A percentile compares a stretch with the other conserved stretches of the same genome.
Conservation (phyloP, 202 grass and related monocot genomes). For the Zoysia matrella region DNA sequence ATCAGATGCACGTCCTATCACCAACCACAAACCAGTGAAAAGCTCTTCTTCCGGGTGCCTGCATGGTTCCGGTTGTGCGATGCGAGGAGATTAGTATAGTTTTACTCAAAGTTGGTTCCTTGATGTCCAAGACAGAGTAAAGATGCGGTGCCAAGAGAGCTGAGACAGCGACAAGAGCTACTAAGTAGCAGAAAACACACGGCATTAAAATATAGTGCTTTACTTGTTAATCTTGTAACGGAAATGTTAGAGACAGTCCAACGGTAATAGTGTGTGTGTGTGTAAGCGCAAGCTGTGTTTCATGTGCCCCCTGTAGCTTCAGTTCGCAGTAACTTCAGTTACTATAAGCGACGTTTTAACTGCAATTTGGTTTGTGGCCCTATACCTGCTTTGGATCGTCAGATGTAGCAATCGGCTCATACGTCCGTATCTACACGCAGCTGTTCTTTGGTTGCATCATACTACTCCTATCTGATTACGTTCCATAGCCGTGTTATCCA, state of each 20-base stretch:
- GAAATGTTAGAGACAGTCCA: background rate
- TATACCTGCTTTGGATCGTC: background rate
- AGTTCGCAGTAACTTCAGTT: slow-evolving; percentile 18
- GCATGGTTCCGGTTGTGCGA: slow-evolving; percentile 16
- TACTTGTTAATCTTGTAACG: slow-evolving; percentile 45
- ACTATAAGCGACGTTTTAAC: slow-evolving; percentile 3
- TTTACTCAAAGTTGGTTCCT: slow-evolving; percentile 58
- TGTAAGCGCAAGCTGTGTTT: background rate
- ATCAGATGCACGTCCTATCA: slow-evolving; percentile 43
- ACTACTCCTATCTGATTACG: background rate
- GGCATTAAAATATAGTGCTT: slow-evolving; percentile 21
- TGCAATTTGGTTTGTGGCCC: background rate
- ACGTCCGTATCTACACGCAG: background rate
- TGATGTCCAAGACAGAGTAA: slow-evolving; percentile 53
- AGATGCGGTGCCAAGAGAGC: slow-evolving; percentile 6
- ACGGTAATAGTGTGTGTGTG: background rate
- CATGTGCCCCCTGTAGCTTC: background rate
- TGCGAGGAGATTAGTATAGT: slow-evolving; percentile 32
- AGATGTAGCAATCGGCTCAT: background rate
- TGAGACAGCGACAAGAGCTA: slow-evolving; percentile 31
- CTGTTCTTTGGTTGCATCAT: background rate
- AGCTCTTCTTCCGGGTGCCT: background rate
- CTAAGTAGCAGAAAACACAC: slow-evolving; percentile 16
- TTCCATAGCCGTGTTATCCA: background rate
- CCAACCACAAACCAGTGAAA: slow-evolving; percentile 42